phyloP scores from a whole-genome alignment of 768 basidiomycete species.

The Lactarius tabidus region DNA sequence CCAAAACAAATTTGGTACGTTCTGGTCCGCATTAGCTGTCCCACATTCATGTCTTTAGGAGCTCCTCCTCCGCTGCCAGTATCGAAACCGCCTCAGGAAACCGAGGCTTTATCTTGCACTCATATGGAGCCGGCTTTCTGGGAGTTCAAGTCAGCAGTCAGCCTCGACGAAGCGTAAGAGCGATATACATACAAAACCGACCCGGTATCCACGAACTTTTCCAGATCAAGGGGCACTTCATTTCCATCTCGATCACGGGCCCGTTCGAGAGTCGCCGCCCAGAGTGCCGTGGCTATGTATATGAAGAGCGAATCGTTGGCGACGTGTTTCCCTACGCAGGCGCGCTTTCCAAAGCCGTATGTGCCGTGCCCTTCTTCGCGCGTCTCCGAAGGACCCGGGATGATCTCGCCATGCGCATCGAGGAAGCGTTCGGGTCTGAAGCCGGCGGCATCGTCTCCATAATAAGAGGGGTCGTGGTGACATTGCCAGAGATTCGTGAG shows the following conservation, averaged over 20 bases:
- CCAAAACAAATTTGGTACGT: too few species aligned
- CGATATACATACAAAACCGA: not conserved
- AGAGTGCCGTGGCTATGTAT: slow-evolving; percentile 22
- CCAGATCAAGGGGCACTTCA: slow-evolving; percentile 1
- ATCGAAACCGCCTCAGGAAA: too few species aligned
- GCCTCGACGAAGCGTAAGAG: too few species aligned
- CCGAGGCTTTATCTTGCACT: too few species aligned
- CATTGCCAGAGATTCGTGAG: slow-evolving; percentile 28
- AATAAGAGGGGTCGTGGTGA: slow-evolving; percentile 11
- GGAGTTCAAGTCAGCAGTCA: too few species aligned
- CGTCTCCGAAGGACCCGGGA: not conserved
- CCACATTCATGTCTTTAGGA: too few species aligned
- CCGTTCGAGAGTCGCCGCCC: slow-evolving; percentile 20
- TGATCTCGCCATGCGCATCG: slow-evolving; percentile 4
- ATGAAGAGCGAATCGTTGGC: slow-evolving; percentile 20
- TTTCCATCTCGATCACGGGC: slow-evolving; percentile 13
- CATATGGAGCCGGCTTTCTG: too few species aligned
- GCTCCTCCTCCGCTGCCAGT: too few species aligned
- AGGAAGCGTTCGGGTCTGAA: slow-evolving; percentile 27
- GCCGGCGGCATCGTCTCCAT: slow-evolving; percentile 17
- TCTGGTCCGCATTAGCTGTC: too few species aligned
- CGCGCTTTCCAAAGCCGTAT: slow-evolving; percentile 16
- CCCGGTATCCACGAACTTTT: not conserved
- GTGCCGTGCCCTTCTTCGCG: slow-evolving; percentile 12
- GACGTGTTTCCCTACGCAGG: slow-evolving; percentile 24